These are phyloP conservation scores for Talaromyces sp. DNA, from an alignment of 2,329 filamentous ascomycete genomes.

Conservation along the genomic window DNA sequence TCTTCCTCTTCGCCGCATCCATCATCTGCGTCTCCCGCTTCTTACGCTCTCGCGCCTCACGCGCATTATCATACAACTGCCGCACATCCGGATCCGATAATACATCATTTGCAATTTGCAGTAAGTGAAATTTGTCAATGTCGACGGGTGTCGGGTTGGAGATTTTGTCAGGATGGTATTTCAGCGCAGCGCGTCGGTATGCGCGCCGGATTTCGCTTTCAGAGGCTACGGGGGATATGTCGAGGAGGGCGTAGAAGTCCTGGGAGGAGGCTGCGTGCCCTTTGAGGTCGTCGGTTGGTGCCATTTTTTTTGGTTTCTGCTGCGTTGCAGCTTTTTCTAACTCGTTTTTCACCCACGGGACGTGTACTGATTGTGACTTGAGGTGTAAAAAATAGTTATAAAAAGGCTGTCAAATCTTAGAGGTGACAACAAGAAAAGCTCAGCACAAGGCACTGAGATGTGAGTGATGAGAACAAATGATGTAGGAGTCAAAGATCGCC, in stretches of 20 bases:
- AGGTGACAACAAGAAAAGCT: not conserved
- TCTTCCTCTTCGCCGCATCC: conserved; percentile 65
- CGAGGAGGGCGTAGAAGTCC: conserved; percentile 76
- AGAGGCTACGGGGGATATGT: conserved; percentile 59
- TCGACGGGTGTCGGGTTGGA: conserved; percentile 62
- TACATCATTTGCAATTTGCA: conserved; percentile 82
- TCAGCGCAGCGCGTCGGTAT: conserved; percentile 80
- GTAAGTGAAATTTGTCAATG: conserved; percentile 75
- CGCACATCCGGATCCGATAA: conserved; percentile 68
- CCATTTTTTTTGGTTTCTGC: conserved; percentile 19
- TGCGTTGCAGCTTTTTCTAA: not conserved
- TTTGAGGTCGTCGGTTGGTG: conserved; percentile 42
- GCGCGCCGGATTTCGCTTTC: conserved; percentile 75
- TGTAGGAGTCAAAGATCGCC: not conserved
- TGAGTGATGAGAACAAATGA: not conserved
- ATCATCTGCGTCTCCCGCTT: conserved; percentile 68
- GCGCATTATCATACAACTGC: conserved; percentile 71
- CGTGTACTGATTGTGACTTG: not conserved
- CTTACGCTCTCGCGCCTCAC: conserved; percentile 66
- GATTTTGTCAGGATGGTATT: conserved; percentile 91
- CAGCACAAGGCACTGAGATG: not conserved
- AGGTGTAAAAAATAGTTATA: not conserved
- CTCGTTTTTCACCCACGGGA: not conserved
- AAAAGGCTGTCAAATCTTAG: not conserved
- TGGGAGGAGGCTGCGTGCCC: conserved; percentile 58